A percentile compares a stretch with the other conserved stretches of the same genome.
These are phyloP conservation scores for Mucor racemosus DNA, from an alignment of 371 early-diverging fungal species.

Conservation along the genomic window DNA sequence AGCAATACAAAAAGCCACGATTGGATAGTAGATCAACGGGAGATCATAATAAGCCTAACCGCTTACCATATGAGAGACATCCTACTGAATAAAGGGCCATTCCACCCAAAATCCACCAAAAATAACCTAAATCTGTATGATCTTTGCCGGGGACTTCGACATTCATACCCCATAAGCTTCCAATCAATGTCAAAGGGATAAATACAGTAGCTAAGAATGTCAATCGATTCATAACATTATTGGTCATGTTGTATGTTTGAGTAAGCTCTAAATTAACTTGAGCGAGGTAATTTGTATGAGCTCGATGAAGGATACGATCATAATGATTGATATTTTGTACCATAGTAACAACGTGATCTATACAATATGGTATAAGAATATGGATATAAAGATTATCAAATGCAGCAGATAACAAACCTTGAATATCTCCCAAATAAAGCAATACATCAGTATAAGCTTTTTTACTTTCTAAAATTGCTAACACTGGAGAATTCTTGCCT, in stretches of 20 bases:
- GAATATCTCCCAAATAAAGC: conserved; percentile 90
- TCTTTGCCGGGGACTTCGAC: conserved; percentile 71
- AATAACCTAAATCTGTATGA: conserved; percentile 65
- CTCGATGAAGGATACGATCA: conserved; percentile 77
- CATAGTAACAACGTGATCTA: conserved; percentile 83
- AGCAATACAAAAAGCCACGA: conserved; percentile 9
- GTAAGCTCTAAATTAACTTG: conserved; percentile 83
- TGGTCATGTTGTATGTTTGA: conserved; percentile 76
- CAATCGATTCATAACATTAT: conserved; percentile 80
- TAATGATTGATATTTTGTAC: conserved; percentile 74
- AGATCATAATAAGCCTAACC: conserved; percentile 23
- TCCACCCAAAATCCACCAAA: conserved; percentile 71
- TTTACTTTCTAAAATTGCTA: conserved; percentile 13
- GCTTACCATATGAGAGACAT: conserved; percentile 36
- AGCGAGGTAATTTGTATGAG: conserved; percentile 85
- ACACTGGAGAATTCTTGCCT: not conserved
- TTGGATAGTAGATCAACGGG: not conserved
- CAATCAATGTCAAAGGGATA: conserved; percentile 88
- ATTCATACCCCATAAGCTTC: conserved; percentile 74
- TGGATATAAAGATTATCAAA: not conserved
- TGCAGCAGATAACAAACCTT: conserved; percentile 47
- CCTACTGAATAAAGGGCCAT: conserved; percentile 47
- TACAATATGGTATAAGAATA: conserved; percentile 1
- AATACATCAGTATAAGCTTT: conserved; percentile 55
- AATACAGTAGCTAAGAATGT: conserved; percentile 82